A percentile compares a stretch with the other conserved stretches of the same genome.
phyloP scores from a whole-genome alignment of 495 filamentous ascomycete genomes.

The Choiromyces venosus region DNA sequence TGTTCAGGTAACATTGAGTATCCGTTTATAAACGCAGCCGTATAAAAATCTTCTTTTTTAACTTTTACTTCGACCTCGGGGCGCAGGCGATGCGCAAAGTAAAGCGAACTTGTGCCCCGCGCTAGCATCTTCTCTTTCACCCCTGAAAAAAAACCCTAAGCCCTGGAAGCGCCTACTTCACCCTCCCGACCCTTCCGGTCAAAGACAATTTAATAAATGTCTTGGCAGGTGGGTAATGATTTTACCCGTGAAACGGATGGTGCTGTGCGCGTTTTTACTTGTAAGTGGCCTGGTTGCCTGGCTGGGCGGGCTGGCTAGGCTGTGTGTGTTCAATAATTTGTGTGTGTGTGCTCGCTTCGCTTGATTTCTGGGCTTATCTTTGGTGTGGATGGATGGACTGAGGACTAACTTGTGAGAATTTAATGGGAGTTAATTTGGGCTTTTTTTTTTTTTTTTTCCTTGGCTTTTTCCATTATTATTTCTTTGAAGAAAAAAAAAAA shows the following conservation, averaged over 20 bases:
- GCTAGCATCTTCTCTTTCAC: background rate
- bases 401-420: background rate
- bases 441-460: background rate
- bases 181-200: background rate
- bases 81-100: too few relatives aligned
- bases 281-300: background rate
- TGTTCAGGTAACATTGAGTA: too few relatives aligned
- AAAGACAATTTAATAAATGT: background rate
- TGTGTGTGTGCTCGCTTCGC: background rate
- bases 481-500: background rate
- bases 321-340: too few relatives aligned
- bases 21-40: too few relatives aligned
- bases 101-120: background rate
- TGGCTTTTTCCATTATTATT: background rate
- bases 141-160: background rate
- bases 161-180: background rate
- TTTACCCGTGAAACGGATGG: background rate
- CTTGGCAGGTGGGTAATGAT: background rate
- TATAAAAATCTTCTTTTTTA: too few relatives aligned
- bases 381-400: background rate
- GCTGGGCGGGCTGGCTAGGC: too few relatives aligned
- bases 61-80: too few relatives aligned
- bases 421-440: background rate
- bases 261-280: background rate
- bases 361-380: background rate